Evolutionary conservation across 305 asterid species (phyloP).

Genomic region (Fraxinus ornus): DNA sequence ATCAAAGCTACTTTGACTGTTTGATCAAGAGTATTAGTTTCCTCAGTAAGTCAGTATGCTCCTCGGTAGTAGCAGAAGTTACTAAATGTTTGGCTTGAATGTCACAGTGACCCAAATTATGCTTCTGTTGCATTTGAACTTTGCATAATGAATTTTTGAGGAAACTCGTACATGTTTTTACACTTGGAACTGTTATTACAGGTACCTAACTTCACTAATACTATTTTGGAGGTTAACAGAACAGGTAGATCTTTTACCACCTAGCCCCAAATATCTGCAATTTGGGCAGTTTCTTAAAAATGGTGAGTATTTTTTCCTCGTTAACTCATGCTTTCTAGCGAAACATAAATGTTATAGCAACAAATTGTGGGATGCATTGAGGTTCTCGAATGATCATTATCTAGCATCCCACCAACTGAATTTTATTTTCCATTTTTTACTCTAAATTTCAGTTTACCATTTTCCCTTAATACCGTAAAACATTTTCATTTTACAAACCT

Average conservation of each 20-base stretch:
- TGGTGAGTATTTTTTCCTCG: conserved; percentile 38
- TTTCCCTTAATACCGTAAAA: not conserved
- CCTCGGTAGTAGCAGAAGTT: not conserved
- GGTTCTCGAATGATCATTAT: not conserved
- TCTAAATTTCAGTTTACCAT: not conserved
- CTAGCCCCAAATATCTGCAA: conserved; percentile 53
- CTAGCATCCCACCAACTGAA: not conserved
- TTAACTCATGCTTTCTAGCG: not conserved
- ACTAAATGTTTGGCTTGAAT: not conserved
- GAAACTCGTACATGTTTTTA: not conserved
- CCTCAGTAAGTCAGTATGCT: not conserved
- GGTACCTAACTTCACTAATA: conserved; percentile 67
- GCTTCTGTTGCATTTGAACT: not conserved
- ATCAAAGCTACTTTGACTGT: not conserved
- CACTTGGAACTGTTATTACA: conserved; percentile 25
- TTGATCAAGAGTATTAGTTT: not conserved
- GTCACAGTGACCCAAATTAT: not conserved
- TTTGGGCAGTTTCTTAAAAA: conserved; percentile 67
- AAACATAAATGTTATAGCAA: not conserved
- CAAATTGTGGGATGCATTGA: not conserved
- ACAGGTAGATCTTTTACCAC: conserved; percentile 66
- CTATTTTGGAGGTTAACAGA: conserved; percentile 60
- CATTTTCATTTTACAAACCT: not conserved
- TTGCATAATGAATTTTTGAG: not conserved
- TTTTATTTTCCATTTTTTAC: not conserved